Evolutionary conservation across 306 rosid species (phyloP), one percentile per base, ranked within the genome.

Genomic region (Rosa persica): DNA sequence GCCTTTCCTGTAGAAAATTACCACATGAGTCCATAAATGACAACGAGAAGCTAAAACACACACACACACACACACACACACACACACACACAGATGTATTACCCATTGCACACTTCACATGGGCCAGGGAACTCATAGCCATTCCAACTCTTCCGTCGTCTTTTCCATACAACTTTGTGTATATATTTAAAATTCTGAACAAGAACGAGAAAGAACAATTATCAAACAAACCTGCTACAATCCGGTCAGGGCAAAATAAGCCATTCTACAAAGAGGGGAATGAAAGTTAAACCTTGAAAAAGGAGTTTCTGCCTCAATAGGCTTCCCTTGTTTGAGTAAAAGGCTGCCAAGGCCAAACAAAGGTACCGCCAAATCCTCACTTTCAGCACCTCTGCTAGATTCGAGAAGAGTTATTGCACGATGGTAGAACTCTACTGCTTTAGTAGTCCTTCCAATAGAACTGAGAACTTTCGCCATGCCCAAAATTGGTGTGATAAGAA

Each of bases 91-190:
- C 39, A 75, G 48, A 74, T 80, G 46, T 4, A 15, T 87, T 89
- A 94, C 98, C 97, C 82, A 82, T 83, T 65, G 95, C 97, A 83
- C 91, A 91, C 84, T 94, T 90, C 13, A 83, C 97, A 72, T 83
- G 90, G 76, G 98, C 98, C 55, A 92, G 82, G 72, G 97, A 92
- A 79, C 81, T 85, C 95, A 90, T 88, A 64, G 97, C 93, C 89
- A 91, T 86, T 81, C 97, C 98, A 82, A 90, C 90, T 86, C 91
- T 86, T 85, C 98, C 97, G 51, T 94, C 97, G 27, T 70, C 76
- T 79, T 94, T 88, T 80, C 98, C 98, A 79, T 92, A 87, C 46
- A 86, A 77, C 80, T 87, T 87, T 38, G 78, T 83, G 76, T 88
- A 84, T 78, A 94, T 85, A 80, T 83, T 79, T 67, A 92, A 70